A percentile compares a stretch with the other conserved stretches of the same genome.
Conservation (phyloP, 78 protist species). For the Dictyostelium capitatum region DNA sequence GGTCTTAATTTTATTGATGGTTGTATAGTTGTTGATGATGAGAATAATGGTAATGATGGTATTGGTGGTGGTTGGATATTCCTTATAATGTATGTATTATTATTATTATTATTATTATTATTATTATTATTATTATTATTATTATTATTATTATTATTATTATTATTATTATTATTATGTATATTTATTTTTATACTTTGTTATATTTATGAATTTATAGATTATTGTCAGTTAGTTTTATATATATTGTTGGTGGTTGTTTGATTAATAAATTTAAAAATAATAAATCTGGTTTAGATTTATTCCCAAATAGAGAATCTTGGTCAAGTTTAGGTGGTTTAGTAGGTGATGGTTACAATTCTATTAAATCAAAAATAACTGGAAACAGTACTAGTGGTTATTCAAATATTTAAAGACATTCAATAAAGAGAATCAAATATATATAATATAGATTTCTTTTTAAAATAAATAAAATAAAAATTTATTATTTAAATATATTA, state of each 20-base stretch:
- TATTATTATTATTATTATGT: too few relatives aligned
- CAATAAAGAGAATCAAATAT: neutral
- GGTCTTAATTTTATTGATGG: neutral
- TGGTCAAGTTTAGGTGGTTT: conserved; percentile 46
- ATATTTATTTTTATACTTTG: neutral
- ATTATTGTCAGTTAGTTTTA: neutral
- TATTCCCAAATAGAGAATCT: conserved; percentile 48
- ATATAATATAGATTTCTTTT: too few relatives aligned
- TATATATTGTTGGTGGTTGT: conserved; percentile 37
- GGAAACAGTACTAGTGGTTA: conserved; percentile 8
- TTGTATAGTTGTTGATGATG: neutral
- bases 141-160: neutral
- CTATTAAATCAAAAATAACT: conserved; percentile 25
- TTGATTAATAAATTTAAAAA: conserved; percentile 34
- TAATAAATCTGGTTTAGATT: conserved; percentile 10
- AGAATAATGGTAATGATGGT: neutral
- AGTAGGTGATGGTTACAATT: conserved; percentile 38
- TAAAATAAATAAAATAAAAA: too few relatives aligned
- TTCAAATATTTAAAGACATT: neutral
- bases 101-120: neutral
- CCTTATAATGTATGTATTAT: conserved; percentile 48
- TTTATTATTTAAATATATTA: too few relatives aligned
- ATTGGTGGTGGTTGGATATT: conserved; percentile 80
- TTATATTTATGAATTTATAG: conserved; percentile 4
- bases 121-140: neutral